Conservation (phyloP, 768 basidiomycete species). For the Termitomyces sp. region DNA sequence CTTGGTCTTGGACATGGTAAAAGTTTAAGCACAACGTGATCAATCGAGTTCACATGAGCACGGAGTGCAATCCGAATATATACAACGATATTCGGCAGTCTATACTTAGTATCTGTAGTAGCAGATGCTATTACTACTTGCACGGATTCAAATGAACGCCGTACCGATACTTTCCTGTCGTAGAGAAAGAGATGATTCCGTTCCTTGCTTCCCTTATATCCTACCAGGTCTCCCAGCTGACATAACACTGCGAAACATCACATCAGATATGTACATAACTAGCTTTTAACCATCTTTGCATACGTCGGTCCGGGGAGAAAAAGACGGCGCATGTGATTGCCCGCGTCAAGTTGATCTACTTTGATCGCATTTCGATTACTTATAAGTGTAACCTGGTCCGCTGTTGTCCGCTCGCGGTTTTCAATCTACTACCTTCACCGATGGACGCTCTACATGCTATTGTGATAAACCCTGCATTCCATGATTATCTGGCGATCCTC, state of each 20-base stretch:
- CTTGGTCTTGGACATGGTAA: slow-evolving; percentile 47
- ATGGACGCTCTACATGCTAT: slow-evolving; percentile 37
- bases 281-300: no score
- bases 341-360: background rate
- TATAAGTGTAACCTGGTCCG: slow-evolving; percentile 1
- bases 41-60: background rate
- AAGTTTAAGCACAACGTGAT: background rate
- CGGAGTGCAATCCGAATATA: background rate
- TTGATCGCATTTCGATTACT: background rate
- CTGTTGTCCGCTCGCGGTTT: background rate
- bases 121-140: no score
- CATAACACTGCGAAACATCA: background rate
- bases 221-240: background rate
- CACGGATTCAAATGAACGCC: no score
- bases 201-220: background rate
- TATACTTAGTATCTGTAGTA: no score
- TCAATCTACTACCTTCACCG: background rate
- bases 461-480: slow-evolving; percentile 67
- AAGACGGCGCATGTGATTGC: slow-evolving; percentile 16
- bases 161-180: background rate
- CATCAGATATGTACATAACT: background rate
- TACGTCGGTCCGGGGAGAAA: background rate
- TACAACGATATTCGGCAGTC: no score
- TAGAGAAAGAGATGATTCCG: background rate
- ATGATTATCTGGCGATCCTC: slow-evolving; percentile 87